phyloP scores from a whole-genome alignment of 169 alveolate genomes.

The Neospora caninum region DNA sequence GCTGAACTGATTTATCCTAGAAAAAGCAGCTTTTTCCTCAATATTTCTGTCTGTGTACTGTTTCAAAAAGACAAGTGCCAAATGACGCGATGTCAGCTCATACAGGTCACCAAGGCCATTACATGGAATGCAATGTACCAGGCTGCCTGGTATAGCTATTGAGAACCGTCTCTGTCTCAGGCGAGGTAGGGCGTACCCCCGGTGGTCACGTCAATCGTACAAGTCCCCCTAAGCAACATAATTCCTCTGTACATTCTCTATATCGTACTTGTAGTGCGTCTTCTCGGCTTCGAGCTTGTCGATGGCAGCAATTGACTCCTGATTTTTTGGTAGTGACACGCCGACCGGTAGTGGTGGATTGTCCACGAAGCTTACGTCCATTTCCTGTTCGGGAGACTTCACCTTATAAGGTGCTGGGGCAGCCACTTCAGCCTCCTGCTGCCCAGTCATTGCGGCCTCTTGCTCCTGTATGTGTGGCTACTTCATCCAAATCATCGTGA shows the following conservation, averaged over 20 bases:
- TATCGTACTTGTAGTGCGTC: slow-evolving; percentile 61
- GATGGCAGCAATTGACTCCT: slow-evolving; percentile 49
- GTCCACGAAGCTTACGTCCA: slow-evolving; percentile 35
- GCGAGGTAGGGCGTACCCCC: not conserved
- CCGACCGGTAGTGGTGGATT: not conserved
- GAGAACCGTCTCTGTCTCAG: not conserved
- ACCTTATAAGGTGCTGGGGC: not conserved
- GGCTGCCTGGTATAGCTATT: no score
- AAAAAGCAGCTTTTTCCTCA: no score
- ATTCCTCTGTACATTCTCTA: slow-evolving; percentile 36
- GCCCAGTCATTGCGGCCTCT: slow-evolving; percentile 63
- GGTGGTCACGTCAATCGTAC: not conserved
- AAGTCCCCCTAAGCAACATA: not conserved
- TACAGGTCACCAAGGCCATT: no score
- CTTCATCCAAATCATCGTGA: not conserved
- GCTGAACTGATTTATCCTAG: no score
- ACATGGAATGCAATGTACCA: no score
- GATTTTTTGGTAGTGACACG: not conserved
- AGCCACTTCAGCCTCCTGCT: slow-evolving; percentile 8
- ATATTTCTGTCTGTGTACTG: no score
- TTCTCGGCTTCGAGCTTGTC: slow-evolving; percentile 59
- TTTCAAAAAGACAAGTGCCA: no score
- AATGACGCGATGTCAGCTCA: no score
- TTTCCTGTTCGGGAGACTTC: slow-evolving; percentile 47
- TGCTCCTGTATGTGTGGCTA: slow-evolving; percentile 23